Conservation (phyloP, 345 rosid species). For the Turnera subulata region DNA sequence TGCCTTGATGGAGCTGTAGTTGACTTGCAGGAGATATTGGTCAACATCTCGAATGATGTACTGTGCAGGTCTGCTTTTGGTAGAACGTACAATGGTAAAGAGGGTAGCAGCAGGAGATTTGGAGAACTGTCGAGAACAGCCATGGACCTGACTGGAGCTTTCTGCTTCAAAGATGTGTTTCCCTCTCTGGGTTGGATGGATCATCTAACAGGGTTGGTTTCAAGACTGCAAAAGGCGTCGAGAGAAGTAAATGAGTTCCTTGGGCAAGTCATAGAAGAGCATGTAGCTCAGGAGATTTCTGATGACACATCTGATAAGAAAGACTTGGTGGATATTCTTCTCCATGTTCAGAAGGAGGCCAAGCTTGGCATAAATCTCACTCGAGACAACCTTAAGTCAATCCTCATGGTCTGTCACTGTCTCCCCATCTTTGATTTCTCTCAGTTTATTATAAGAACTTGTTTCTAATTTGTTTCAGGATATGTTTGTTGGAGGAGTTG, state of each 20-base stretch:
- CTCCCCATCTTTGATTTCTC: too few species aligned
- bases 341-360: conserved; percentile 5
- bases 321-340: conserved; percentile 13
- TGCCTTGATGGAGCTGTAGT: not conserved
- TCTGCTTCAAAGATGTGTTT: conserved; percentile 21
- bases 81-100: not conserved
- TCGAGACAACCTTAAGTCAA: conserved; percentile 8
- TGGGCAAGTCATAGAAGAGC: conserved; percentile 15
- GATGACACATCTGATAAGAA: not conserved
- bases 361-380: conserved; percentile 1
- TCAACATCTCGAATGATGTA: not conserved
- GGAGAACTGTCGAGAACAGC: conserved; percentile 15
- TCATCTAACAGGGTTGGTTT: conserved; percentile 9
- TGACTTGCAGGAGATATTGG: conserved; percentile 1
- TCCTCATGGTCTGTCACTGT: not conserved
- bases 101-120: not conserved
- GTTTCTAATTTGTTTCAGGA: conserved; percentile 4
- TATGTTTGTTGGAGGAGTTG: conserved; percentile 22
- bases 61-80: conserved; percentile 12
- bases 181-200: conserved; percentile 22
- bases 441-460: not conserved
- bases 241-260: conserved; percentile 2
- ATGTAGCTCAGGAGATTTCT: not conserved
- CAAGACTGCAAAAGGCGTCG: not conserved
- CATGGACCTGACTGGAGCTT: conserved; percentile 2